These are phyloP conservation scores for Pseudocercospora cruenta DNA, from an alignment of 2,329 filamentous ascomycete species.

Conservation along the genomic window DNA sequence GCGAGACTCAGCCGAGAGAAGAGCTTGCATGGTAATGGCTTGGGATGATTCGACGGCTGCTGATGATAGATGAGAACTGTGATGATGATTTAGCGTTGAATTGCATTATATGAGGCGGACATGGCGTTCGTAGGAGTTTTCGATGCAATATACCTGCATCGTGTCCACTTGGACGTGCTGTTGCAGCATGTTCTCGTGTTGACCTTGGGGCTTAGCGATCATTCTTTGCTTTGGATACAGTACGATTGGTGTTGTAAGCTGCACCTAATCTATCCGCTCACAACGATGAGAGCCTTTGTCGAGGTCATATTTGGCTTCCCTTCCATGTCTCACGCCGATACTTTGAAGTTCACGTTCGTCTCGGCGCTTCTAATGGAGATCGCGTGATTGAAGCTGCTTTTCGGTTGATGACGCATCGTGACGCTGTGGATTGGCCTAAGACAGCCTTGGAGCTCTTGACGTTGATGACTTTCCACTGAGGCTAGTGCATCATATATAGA, in stretches of 20 bases:
- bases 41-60: background rate
- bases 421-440: background rate
- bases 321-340: background rate
- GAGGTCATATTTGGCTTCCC: background rate
- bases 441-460: background rate
- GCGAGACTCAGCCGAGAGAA: conserved; percentile 26
- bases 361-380: background rate
- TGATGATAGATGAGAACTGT: conserved; percentile 2
- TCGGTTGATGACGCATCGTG: conserved; percentile 1
- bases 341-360: background rate
- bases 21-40: conserved; percentile 33
- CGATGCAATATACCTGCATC: background rate
- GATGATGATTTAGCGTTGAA: background rate
- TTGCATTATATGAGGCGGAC: background rate
- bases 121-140: background rate
- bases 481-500: background rate
- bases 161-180: background rate
- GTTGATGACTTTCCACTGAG: background rate
- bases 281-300: conserved; percentile 2
- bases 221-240: background rate
- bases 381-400: background rate
- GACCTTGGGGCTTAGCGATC: background rate
- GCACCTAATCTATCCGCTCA: conserved; percentile 5
- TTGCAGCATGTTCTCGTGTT: background rate
- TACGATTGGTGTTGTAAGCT: background rate